These are phyloP conservation scores for Carex scoparia DNA, from an alignment of 176 grass and related monocot genomes.

Conservation along the genomic window DNA sequence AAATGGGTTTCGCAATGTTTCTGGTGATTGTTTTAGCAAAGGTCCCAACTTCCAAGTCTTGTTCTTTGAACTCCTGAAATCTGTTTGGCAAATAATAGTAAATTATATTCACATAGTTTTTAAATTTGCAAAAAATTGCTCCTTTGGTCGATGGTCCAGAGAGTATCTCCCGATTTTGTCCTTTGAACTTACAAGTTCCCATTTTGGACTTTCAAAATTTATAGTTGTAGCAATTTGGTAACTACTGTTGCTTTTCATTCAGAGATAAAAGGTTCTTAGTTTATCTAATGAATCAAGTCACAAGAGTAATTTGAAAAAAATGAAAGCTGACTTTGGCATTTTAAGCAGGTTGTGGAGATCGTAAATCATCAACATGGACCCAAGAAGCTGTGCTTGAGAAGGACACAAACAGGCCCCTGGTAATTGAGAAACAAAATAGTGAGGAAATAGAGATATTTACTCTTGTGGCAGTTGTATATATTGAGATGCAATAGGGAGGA, in stretches of 20 bases:
- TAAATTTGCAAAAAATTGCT: background rate
- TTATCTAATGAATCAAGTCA: background rate
- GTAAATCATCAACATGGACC: slow-evolving; percentile 37
- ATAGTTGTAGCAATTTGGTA: background rate
- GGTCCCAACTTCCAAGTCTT: background rate
- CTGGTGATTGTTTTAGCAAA: background rate
- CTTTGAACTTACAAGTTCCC: background rate
- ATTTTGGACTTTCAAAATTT: background rate
- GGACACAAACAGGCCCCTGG: slow-evolving; percentile 79
- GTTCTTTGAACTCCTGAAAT: background rate
- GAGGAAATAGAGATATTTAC: slow-evolving; percentile 1
- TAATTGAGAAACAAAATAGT: slow-evolving; percentile 26
- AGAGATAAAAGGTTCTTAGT: background rate
- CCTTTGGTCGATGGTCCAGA: background rate
- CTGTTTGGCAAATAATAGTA: background rate
- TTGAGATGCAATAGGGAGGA: slow-evolving; percentile 13
- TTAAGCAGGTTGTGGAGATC: slow-evolving; percentile 35
- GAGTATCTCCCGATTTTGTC: background rate
- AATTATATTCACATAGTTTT: background rate
- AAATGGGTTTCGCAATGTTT: background rate
- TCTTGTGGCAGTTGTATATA: slow-evolving; percentile 28
- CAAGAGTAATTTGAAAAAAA: background rate
- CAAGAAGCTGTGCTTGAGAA: slow-evolving; percentile 64
- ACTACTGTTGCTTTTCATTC: background rate
- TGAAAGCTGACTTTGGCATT: background rate